Evolutionary conservation across 2,329 filamentous ascomycete genomes (phyloP).

Genomic region (Cadophora sp.): DNA sequence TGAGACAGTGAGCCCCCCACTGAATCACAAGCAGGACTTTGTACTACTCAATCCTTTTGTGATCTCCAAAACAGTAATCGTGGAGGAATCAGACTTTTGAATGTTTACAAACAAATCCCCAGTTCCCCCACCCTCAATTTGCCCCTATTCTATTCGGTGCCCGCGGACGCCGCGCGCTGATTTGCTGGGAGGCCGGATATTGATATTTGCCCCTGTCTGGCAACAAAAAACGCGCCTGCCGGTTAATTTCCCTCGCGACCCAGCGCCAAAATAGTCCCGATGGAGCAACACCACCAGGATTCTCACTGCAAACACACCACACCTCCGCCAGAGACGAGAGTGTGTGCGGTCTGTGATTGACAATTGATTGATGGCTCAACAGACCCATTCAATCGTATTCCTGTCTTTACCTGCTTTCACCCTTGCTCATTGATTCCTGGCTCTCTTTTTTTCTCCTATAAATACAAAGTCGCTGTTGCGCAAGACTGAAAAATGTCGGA

Average conservation of each 20-base stretch:
- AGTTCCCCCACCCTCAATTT: not conserved
- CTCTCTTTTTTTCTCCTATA: constrained; percentile 14
- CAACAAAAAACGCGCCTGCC: constrained; percentile 20
- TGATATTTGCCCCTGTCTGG: constrained; percentile 3
- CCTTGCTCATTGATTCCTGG: constrained; percentile 2
- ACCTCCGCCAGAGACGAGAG: not conserved
- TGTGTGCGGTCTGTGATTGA: not conserved
- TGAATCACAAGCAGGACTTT: not conserved
- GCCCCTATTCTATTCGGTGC: constrained; percentile 5
- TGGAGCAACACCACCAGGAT: constrained; percentile 5
- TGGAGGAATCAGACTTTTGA: not conserved
- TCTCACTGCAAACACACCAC: not conserved
- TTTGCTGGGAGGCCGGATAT: constrained; percentile 20
- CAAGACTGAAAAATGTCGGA: constrained; percentile 39
- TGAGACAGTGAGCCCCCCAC: too few species aligned
- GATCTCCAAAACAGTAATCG: not conserved
- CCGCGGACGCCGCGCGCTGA: constrained; percentile 19
- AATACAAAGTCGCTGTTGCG: constrained; percentile 6
- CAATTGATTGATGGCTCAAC: constrained; percentile 9
- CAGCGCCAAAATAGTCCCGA: constrained; percentile 17
- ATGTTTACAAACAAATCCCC: constrained; percentile 7
- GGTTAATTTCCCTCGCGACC: constrained; percentile 6
- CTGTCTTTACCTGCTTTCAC: constrained; percentile 14
- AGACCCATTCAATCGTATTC: not conserved
- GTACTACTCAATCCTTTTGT: not conserved